Base-by-base conservation (phyloP, 106 monocot species). In the Narthecium ossifragum region DNA sequence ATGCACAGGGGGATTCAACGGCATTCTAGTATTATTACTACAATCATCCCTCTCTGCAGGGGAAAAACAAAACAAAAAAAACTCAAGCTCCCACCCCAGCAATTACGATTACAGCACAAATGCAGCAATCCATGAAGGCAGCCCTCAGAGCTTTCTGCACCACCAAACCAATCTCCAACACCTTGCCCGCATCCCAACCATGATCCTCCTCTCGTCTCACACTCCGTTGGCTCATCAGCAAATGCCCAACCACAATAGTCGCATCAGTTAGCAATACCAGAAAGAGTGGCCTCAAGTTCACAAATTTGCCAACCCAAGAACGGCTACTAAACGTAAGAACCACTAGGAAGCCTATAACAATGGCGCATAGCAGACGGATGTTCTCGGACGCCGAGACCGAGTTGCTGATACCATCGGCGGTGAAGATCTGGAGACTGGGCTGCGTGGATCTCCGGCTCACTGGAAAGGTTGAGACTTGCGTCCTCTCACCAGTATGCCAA, bases 81-180 rank as follows among this genome's bases (percentile, higher is more conserved):
- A n/a, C n/a, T n/a, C n/a, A n/a, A n/a, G n/a, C n/a, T n/a, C n/a
- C n/a, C n/a, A n/a, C n/a, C n/a, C n/a, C n/a, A n/a, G n/a, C n/a
- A n/a, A 90, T 70, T 53, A 90, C 61, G 34, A 90, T 60, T 37
- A 79, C 71, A 12, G 80, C 78, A 65, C 81, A 88, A 26, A 88
- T 36, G 55, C 78, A 53, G 33, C 72, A 84, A 66, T 88, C 92
- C 65, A 77, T 71, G 53, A 77, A 76, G 32, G 55, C 38, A 32
- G 92, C 78, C n/a, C 51, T 43, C 17, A 71, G 14, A 41, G 51
- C 63, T 60, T 71, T 84, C 62, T 63, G 75, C 22, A 79, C 11
- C 26, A 79, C 6, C 45, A 80, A 34, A 0, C 52, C 72, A 6
- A 57, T 25, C 55, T 88, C 81, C 46, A 88, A 58, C 43, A 55